Evolutionary conservation across 768 basidiomycete genomes (phyloP), one percentile per base, ranked within the genome.

Genomic region (Gloeophyllum trabeum): DNA sequence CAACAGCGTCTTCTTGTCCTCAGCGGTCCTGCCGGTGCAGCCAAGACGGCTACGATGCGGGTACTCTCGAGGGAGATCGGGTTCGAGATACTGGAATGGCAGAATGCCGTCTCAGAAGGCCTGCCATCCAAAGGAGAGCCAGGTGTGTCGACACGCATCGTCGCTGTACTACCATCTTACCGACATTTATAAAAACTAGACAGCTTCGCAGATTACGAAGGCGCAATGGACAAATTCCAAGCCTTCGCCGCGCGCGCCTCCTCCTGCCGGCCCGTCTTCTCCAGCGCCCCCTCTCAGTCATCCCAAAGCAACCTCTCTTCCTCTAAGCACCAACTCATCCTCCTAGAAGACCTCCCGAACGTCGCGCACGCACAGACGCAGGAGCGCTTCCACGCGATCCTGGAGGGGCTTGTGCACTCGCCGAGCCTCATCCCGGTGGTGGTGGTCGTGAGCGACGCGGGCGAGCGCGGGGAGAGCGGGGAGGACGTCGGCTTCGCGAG

Each of bases 331-430:
- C 77, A 79, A 24, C 54, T 93, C 4, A 70, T 97, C 41, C 75
- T 97, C 3, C 65, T 96, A 5, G 89, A 93, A 60, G 86, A 93
- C 43, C 71, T 99, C 1, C 96, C 94, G 0, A 97, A 98, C 54
- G 75, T 97, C 42, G 64, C 89, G 4, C 89, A 91, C 60, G 58
- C 64, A 4, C 62, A 69, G 19, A 87, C 81, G 0, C 81, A 78
- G 52, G 60, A 64, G 12, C 71, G 73, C 6, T 93, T 94, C 57
- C 90, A 91, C 54, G 66, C 73, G 0, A 67, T 80, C 4, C 56
- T 96, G 1, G 61, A 76, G 39, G 56, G 71, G 1, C 69, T 90
- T 35, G 71, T 79, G 6, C 51, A 57, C 7, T 57, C 64, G 6
- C 39, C 63, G 0, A 47, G 54, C 28, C 62, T 57, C 10, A 59